These are phyloP conservation scores for Scytalidium lignicola DNA, from an alignment of 2,329 filamentous ascomycete genomes.

Conservation along the genomic window DNA sequence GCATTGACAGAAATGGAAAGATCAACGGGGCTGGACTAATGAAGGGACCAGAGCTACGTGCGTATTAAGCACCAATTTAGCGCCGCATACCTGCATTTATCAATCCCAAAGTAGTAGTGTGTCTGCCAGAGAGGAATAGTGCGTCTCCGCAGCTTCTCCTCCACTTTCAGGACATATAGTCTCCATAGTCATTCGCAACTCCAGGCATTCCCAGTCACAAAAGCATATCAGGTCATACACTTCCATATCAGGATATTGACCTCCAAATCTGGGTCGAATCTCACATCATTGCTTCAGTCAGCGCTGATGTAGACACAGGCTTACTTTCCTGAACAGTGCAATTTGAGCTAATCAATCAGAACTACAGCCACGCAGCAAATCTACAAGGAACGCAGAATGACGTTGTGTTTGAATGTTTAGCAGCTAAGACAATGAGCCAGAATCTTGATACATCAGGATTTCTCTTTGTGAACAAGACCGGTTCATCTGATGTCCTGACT, in stretches of 20 bases:
- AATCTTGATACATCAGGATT: not conserved
- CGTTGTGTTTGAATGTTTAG: no score
- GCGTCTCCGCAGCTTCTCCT: not conserved
- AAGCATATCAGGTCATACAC: not conserved
- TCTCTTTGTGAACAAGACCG: not conserved
- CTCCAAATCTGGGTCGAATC: not conserved
- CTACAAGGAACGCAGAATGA: not conserved
- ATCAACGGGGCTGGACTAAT: no score
- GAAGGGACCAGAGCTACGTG: no score
- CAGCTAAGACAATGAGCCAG: not conserved
- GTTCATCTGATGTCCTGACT: not conserved
- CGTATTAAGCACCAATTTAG: no score
- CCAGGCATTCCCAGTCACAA: not conserved
- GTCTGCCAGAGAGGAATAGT: not conserved
- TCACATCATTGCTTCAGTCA: not conserved
- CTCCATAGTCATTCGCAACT: not conserved
- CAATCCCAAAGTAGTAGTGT: not conserved
- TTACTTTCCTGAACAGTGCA: no score
- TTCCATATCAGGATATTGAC: not conserved
- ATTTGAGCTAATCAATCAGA: not conserved
- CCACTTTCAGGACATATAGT: not conserved
- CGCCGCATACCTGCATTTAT: not conserved
- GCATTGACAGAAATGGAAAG: no score
- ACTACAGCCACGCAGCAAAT: no score
- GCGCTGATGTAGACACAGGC: no score